A percentile compares a stretch with the other conserved stretches of the same genome.
phyloP scores from a whole-genome alignment of 495 filamentous ascomycete species.

The Barbatosphaeria neglecta region DNA sequence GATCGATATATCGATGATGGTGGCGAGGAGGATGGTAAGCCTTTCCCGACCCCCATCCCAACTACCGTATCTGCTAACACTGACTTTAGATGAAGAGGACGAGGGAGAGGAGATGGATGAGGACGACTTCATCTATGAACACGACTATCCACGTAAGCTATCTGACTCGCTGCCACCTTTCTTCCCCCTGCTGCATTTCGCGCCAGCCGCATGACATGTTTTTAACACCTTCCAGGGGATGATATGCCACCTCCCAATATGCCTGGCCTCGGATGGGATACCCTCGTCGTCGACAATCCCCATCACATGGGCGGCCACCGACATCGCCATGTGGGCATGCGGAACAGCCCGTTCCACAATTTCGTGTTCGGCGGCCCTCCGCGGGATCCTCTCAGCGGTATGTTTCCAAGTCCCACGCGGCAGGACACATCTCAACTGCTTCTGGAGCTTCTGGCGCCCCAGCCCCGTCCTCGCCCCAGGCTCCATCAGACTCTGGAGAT shows the following conservation, averaged over 20 bases:
- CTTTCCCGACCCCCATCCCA: conserved; percentile 9
- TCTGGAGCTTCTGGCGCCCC: too few species aligned
- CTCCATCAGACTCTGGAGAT: not conserved
- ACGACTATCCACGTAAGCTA: conserved; percentile 58
- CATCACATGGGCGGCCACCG: conserved; percentile 10
- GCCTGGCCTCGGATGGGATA: conserved; percentile 34
- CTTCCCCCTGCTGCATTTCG: conserved; percentile 6
- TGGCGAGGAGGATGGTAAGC: conserved; percentile 47
- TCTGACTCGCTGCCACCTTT: too few species aligned
- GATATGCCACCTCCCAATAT: conserved; percentile 31
- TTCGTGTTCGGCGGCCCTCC: conserved; percentile 34
- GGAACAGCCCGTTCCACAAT: conserved; percentile 22
- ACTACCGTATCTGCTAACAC: conserved; percentile 5
- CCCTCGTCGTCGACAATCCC: conserved; percentile 23
- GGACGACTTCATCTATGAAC: conserved; percentile 52
- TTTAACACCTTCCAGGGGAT: conserved; percentile 30
- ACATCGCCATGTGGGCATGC: conserved; percentile 13
- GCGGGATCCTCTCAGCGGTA: conserved; percentile 34
- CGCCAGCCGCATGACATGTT: not conserved
- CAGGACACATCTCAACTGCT: too few species aligned
- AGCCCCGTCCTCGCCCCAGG: not conserved
- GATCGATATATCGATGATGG: conserved; percentile 60
- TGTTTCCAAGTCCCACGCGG: conserved; percentile 5
- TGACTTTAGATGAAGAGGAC: conserved; percentile 38
- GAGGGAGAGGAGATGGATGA: conserved; percentile 65